These are phyloP conservation scores for Fraxinus cuspidata DNA, from an alignment of 257 asterid species.

Conservation along the genomic window DNA sequence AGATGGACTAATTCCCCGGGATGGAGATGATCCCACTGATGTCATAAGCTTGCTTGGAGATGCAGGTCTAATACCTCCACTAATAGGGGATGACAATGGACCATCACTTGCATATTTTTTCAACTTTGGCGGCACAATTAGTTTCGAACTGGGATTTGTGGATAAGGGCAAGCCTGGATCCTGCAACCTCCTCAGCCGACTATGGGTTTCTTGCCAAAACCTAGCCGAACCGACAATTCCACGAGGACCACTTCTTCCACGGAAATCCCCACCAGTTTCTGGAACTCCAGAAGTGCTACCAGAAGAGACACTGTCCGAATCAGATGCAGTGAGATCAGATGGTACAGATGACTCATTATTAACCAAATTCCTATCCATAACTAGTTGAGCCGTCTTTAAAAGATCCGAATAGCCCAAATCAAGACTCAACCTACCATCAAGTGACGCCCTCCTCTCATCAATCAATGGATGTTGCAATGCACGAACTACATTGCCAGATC, in stretches of 20 bases:
- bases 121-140: slow-evolving; percentile 57
- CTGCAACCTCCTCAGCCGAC: slow-evolving; percentile 81
- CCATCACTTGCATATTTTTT: slow-evolving; percentile 60
- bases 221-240: slow-evolving; percentile 75
- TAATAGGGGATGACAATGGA: slow-evolving; percentile 61
- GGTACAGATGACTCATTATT: slow-evolving; percentile 47
- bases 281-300: slow-evolving; percentile 86
- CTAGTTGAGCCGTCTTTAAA: slow-evolving; percentile 35
- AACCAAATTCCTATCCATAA: slow-evolving; percentile 46
- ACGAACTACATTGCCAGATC: slow-evolving; percentile 56
- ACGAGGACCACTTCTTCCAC: slow-evolving; percentile 49
- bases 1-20: slow-evolving; percentile 59
- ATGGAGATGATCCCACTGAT: slow-evolving; percentile 46
- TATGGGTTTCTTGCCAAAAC: slow-evolving; percentile 96
- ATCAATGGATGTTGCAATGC: slow-evolving; percentile 59
- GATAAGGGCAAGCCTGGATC: slow-evolving; percentile 81
- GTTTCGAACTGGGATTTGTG: slow-evolving; percentile 64
- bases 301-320: slow-evolving; percentile 92
- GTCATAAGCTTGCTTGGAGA: slow-evolving; percentile 55
- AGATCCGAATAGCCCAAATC: slow-evolving; percentile 61
- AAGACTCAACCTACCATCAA: slow-evolving; percentile 68
- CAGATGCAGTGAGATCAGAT: slow-evolving; percentile 72
- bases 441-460: slow-evolving; percentile 72
- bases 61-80: slow-evolving; percentile 52
- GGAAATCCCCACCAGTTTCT: slow-evolving; percentile 47